Percentiles rank a stretch among this genome's conserved stretches.
phyloP scores from a whole-genome alignment of 257 asterid genomes.

The Plantago major region DNA sequence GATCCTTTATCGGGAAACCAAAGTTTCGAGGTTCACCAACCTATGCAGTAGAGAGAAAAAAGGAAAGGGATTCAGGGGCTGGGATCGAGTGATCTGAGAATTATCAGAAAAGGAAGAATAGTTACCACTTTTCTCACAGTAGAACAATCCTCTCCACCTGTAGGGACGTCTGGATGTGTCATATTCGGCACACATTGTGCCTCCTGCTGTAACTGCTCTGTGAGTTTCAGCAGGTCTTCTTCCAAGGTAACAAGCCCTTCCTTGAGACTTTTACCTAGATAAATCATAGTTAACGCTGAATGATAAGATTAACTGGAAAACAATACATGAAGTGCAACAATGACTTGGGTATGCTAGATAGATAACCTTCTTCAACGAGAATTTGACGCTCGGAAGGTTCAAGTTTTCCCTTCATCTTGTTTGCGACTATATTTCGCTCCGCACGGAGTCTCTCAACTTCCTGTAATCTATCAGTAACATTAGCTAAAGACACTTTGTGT shows the following conservation, averaged over 20 bases:
- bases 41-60: conserved; percentile 28
- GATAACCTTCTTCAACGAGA: conserved; percentile 86
- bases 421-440: conserved; percentile 90
- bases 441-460: conserved; percentile 94
- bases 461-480: conserved; percentile 84
- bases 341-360: not conserved
- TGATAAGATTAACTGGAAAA: conserved; percentile 1
- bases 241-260: conserved; percentile 74
- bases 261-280: conserved; percentile 73
- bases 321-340: conserved; percentile 10
- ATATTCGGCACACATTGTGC: conserved; percentile 95
- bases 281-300: conserved; percentile 18
- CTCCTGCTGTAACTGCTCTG: conserved; percentile 81
- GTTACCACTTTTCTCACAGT: conserved; percentile 68
- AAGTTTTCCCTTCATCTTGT: conserved; percentile 88
- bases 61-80: not conserved
- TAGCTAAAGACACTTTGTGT: conserved; percentile 41
- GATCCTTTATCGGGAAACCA: conserved; percentile 77
- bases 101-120: conserved; percentile 11
- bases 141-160: conserved; percentile 84
- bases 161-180: conserved; percentile 92
- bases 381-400: conserved; percentile 81
- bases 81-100: not conserved
- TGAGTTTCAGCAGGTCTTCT: conserved; percentile 73
- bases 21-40: conserved; percentile 73